Evolutionary conservation across 2,329 filamentous ascomycete genomes (phyloP).

Genomic region (Fusarium palustre): DNA sequence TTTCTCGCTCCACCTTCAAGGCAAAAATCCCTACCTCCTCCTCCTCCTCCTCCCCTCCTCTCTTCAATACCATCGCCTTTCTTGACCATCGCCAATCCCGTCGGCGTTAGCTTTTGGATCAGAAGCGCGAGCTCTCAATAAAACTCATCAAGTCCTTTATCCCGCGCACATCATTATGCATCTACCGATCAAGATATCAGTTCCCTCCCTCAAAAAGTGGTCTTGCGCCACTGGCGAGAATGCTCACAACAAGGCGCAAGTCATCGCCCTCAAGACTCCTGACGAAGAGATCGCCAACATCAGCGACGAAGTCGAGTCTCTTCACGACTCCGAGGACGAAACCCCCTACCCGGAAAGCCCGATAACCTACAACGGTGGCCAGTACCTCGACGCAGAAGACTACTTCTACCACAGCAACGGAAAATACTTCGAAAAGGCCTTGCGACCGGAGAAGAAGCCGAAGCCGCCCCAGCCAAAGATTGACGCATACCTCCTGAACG

Average conservation of each 20-base stretch:
- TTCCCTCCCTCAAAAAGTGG: background rate
- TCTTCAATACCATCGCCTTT: background rate
- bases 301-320: background rate
- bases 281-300: background rate
- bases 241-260: background rate
- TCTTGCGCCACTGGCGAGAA: background rate
- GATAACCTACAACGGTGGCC: background rate
- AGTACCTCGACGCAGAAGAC: background rate
- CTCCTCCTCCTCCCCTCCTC: background rate
- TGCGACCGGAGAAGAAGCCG: background rate
- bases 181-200: background rate
- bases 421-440: background rate
- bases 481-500: background rate
- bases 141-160: background rate
- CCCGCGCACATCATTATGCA: background rate
- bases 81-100: background rate
- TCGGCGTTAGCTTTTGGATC: background rate
- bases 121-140: background rate
- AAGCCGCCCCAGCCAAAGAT: background rate
- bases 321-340: background rate
- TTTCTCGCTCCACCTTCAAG: background rate
- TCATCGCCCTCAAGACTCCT: accelerated
- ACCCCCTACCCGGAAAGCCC: background rate
- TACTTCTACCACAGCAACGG: background rate
- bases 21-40: background rate